Conservation (phyloP, 1,139 yeast genomes). For the Yamadazyma oceani region DNA sequence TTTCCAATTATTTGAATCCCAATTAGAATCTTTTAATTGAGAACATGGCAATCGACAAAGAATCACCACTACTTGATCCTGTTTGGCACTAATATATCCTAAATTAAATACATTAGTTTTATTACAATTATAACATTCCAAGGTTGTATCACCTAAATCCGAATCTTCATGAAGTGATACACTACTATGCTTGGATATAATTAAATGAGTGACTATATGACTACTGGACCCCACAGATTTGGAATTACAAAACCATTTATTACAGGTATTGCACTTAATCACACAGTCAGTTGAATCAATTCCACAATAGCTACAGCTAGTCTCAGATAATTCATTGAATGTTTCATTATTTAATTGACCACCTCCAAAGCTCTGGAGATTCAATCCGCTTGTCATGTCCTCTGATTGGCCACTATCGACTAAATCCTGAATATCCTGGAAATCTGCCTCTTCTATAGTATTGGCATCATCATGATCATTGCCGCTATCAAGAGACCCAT, state of each 20-base stretch:
- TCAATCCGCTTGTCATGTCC: constrained; percentile 3
- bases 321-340: constrained; percentile 23
- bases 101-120: constrained; percentile 74
- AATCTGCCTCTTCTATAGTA: constrained; percentile 5
- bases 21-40: constrained; percentile 65
- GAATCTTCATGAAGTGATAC: constrained; percentile 79
- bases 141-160: constrained; percentile 77
- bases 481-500: background rate
- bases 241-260: constrained; percentile 92
- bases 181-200: constrained; percentile 72
- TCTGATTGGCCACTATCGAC: constrained; percentile 9
- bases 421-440: constrained; percentile 6
- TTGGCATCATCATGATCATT: constrained; percentile 5
- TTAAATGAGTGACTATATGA: constrained; percentile 85
- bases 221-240: constrained; percentile 63
- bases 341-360: too few relatives aligned
- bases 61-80: constrained; percentile 83
- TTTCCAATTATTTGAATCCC: constrained; percentile 93
- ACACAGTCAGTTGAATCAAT: constrained; percentile 65
- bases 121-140: constrained; percentile 93
- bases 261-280: constrained; percentile 74
- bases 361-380: background rate
- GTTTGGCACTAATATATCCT: constrained; percentile 87
- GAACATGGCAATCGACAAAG: constrained; percentile 91
- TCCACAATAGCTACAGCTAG: constrained; percentile 78